Evolutionary conservation across 148 eudicot species (phyloP), one percentile per base, ranked within the genome.

Genomic region (Gaultheria prostrata): DNA sequence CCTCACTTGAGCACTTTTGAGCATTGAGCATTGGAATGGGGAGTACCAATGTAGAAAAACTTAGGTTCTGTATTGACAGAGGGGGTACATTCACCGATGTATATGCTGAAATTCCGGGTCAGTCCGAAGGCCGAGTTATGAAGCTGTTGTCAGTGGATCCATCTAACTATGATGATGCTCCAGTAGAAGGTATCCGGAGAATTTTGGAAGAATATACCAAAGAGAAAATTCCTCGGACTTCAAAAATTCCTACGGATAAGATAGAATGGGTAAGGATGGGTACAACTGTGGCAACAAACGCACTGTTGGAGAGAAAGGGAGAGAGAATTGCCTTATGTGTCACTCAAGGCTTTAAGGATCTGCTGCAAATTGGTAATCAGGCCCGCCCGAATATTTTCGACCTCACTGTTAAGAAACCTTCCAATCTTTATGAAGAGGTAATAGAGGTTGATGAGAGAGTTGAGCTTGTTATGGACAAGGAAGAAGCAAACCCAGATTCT

Each of bases 211-310:
- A 95, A 72, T 97, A 88, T 79, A 92, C 93, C 0, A 95, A 97
- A 2, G 89, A 88, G 76, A 88, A 85, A 82, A 92, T 94, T 32
- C 92, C 94, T 69, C 89, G 98, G 67, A 90, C 90, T 84, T 92
- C 92, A 48, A 97, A 94, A 88, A 88, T 97, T 54, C 98, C 98
- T 65, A 97, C 98, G 0, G 95, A 92, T 82, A 93, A 92, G 81
- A 97, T 97, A 75, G 99, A 97, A 84, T 97, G 99, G 99, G 90
- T 97, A 57, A 86, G 99, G 59, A 97, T 97, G 99, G 99, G 99
- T 65, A 97, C 99, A 45, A 97, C 99, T 53, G 99, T 95, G 77
- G 99, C 99, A 10, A 97, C 99, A 63, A 97, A 97, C 86, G 98
- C 99, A 33, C 83, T 97, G 13, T 86, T 97, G 84, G 98, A 97